Evolutionary conservation across 495 filamentous ascomycete genomes (phyloP).

Genomic region (Neurospora africana): DNA sequence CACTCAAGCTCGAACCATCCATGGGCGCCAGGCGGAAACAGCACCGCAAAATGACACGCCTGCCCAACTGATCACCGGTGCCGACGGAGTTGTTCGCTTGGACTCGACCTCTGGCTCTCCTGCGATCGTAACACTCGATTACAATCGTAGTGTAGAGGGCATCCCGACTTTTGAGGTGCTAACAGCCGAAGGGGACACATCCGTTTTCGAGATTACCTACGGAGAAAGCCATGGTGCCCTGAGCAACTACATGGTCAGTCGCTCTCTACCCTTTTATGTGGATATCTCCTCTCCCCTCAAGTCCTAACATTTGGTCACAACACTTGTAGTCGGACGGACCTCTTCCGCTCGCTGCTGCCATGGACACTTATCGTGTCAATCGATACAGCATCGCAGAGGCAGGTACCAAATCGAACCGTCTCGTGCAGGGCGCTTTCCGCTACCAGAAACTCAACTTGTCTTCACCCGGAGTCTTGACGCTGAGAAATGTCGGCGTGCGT

Average conservation of each 20-base stretch:
- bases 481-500: neutral
- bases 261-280: too few relatives aligned
- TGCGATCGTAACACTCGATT: neutral
- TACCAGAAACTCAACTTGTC: neutral
- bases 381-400: neutral
- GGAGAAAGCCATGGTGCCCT: neutral
- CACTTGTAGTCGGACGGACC: neutral
- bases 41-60: neutral
- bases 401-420: neutral
- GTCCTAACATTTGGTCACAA: neutral
- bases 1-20: neutral
- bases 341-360: neutral
- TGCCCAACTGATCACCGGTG: neutral
- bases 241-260: neutral
- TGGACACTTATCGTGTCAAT: neutral
- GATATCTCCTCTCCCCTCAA: neutral
- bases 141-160: neutral
- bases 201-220: neutral
- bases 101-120: neutral
- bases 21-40: neutral
- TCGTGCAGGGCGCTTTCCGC: neutral
- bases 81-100: neutral
- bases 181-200: neutral
- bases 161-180: neutral
- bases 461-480: neutral